Base-by-base conservation (phyloP, 768 basidiomycete species). In the Termitomyces sp. region DNA sequence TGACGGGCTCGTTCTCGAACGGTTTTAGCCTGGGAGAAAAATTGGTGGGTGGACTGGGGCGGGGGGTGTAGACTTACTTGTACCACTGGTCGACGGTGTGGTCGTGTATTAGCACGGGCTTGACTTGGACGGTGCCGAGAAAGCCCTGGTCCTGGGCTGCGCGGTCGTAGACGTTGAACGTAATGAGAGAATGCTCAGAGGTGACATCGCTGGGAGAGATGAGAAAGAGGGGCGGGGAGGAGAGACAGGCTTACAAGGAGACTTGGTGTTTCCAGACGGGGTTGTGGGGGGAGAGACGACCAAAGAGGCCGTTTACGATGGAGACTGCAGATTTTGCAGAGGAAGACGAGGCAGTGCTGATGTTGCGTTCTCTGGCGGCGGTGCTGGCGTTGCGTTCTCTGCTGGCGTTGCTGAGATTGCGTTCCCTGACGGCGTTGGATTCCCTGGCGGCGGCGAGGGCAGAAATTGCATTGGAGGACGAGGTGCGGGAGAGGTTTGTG, bases 211-310 rank as follows among this genome's bases (percentile, higher is more conserved):
- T 98, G 7, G 14, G 60, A 65, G 59, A 44, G 67, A 54, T 51
- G 35, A 47, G 59, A 56, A 57, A n/a, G 18, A 20, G 20, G 43
- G 48, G 36, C 56, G 51, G 38, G 41, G 44, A 59, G 61, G 30
- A 54, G 60, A 60, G 12, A 12, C 1, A 2, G 20, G 82, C 95
- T 74, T 74, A 98, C 96, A 99, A 99, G 47, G 92, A 88, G 36
- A 98, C 97, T 72, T 98, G 91, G 71, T 98, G 96, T 76, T 99
- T 99, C 97, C 97, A 99, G 23, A 95, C 88, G 12, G 97, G 96
- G 77, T 94, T 98, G 68, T 92, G 82, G 58, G 91, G 81, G 20
- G 86, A 87, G 40, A 84, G 72, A 53, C 85, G 79, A 60, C 83
- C 82, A 66, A 91, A 88, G 55, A 89, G 79, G 51, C 77, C 79